Evolutionary conservation across 305 asterid genomes (phyloP).

Genomic region (Andrographis paniculata): DNA sequence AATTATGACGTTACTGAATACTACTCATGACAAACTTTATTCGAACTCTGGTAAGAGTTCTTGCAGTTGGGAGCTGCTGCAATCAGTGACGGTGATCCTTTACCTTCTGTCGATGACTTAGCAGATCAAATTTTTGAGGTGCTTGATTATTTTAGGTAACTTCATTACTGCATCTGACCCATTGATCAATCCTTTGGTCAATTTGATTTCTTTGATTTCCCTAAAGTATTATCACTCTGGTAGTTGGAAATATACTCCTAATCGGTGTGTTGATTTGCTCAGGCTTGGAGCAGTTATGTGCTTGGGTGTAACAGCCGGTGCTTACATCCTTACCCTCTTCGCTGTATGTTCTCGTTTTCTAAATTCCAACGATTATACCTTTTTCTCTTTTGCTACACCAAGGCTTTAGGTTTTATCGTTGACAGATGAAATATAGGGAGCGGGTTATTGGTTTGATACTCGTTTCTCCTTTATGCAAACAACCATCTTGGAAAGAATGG

Average conservation of each 20-base stretch:
- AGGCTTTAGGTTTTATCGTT: no score
- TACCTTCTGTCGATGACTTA: constrained; percentile 57
- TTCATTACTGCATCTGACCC: not conserved
- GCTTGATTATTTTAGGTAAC: constrained; percentile 67
- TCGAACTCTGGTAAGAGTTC: constrained; percentile 52
- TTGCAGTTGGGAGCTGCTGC: constrained; percentile 88
- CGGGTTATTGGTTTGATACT: constrained; percentile 74
- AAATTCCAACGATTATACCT: constrained; percentile 2
- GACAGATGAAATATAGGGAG: constrained; percentile 65
- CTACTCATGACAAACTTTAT: constrained; percentile 29
- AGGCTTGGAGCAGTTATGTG: constrained; percentile 80
- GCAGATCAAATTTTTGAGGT: constrained; percentile 68
- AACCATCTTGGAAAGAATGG: constrained; percentile 88
- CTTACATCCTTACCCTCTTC: constrained; percentile 62
- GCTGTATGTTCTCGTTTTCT: constrained; percentile 41
- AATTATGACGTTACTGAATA: no score
- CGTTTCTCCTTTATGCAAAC: constrained; percentile 70
- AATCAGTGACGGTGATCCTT: constrained; percentile 34
- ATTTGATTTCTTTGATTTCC: no score
- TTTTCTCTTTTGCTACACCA: constrained; percentile 4
- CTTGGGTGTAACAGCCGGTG: constrained; percentile 84
- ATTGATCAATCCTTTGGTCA: no score
- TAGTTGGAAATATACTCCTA: constrained; percentile 12
- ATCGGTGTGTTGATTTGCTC: constrained; percentile 16
- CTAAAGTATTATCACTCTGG: no score